A percentile compares a stretch with the other conserved stretches of the same genome.
These are phyloP conservation scores for Trichoderma sp. DNA, from an alignment of 2,329 filamentous ascomycete species.

Conservation along the genomic window DNA sequence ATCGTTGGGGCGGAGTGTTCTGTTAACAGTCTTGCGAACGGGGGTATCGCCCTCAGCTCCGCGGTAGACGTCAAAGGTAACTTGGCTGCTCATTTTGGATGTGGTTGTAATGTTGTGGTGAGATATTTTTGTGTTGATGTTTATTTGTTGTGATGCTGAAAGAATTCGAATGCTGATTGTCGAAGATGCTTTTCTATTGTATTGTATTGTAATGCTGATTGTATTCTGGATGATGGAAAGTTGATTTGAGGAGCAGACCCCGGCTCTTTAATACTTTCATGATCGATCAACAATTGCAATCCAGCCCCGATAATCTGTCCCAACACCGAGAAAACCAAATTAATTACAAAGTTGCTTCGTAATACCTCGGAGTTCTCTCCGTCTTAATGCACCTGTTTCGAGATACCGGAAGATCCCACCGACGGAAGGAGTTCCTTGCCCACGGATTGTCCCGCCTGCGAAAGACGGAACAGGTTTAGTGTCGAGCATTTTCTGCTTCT, in stretches of 20 bases:
- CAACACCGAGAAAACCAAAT: background rate
- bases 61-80: slow-evolving; percentile 13
- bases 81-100: slow-evolving; percentile 4
- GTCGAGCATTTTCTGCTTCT: background rate
- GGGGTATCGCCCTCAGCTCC: background rate
- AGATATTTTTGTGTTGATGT: background rate
- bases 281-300: background rate
- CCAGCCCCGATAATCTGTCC: background rate
- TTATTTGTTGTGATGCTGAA: background rate
- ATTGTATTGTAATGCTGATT: background rate
- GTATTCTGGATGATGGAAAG: background rate
- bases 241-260: background rate
- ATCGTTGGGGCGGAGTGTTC: slow-evolving; percentile 38
- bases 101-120: background rate
- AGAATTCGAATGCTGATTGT: background rate
- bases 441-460: background rate
- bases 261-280: slow-evolving; percentile 9
- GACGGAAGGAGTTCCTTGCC: background rate
- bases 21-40: slow-evolving; percentile 11
- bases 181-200: background rate
- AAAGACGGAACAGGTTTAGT: background rate
- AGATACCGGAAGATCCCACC: slow-evolving; percentile 12
- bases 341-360: background rate
- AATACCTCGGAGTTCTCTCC: background rate
- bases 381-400: background rate